Evolutionary conservation across 129 eudicot species (phyloP), one percentile per base, ranked within the genome.

Genomic region (Solidago caesia): DNA sequence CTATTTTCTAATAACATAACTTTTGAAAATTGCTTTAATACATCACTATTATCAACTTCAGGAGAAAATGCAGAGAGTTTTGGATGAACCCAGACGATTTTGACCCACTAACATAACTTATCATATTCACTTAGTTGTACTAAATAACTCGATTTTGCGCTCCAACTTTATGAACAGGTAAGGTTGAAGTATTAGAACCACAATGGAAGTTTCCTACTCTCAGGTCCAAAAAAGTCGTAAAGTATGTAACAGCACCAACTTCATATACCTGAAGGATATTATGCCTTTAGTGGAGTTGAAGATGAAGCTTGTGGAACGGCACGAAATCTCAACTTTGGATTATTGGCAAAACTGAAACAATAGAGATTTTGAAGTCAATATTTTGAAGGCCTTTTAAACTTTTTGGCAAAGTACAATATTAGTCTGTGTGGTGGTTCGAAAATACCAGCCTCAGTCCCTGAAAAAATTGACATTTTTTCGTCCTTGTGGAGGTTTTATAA

Each of bases 261-360:
- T 62, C 8, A 77, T 60, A 14, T 78, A 83, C 90, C 90, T 88
- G 75, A 61, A 68, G 79, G 70, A 66, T 82, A 29, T 58, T 68
- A 79, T 7, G 74, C 75, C 56, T 67, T 15, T 39, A 84, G 73
- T 51, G 91, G 87, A 27, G 87, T 67, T 53, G 88, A 84, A 57
- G 80, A 65, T 15, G 87, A 88, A 29, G 81, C 82, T 46, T 79
- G 82, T 63, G 80, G 55, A 64, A 44, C 44, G 9, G 53, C 44
- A 6, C 51, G 70, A 60, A 47, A 7, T 48, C 7, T 68, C 70
- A 77, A 69, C 44, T 21, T 21, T 1, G 81, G 64, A 70, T 77
- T 89, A 74, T 81, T 76, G 15, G 46, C 74, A 80, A 89, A 89
- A 84, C 96, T 89, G 85, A 76, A 64, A 83, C 8, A 68, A 48